phyloP scores from a whole-genome alignment of 31 red algal species.

The Asparagopsis taxiformis region DNA sequence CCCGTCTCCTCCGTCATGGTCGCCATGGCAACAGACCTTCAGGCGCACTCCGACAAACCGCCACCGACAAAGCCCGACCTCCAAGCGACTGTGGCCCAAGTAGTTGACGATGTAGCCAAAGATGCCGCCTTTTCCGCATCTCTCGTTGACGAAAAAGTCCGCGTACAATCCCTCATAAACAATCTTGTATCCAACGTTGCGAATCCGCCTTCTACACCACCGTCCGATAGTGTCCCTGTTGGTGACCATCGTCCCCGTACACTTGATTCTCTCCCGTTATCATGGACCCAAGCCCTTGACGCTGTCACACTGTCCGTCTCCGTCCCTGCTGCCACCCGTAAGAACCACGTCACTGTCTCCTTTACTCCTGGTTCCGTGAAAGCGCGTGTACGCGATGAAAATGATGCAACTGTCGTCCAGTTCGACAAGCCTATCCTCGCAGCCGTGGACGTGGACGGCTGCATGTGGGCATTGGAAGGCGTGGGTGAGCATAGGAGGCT shows the following conservation, averaged over 20 bases:
- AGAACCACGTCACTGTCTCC: constrained; percentile 35
- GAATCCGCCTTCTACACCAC: neutral
- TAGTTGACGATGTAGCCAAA: constrained; percentile 22
- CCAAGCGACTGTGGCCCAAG: neutral
- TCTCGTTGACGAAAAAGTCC: constrained; percentile 27
- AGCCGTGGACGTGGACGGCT: constrained; percentile 45
- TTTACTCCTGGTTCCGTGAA: constrained; percentile 34
- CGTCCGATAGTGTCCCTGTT: constrained; percentile 21
- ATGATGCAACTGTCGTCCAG: constrained; percentile 7
- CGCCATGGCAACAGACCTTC: neutral
- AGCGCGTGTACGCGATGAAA: constrained; percentile 5
- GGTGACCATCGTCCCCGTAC: constrained; percentile 47
- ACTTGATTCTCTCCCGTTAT: constrained; percentile 7
- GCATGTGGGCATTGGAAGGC: constrained; percentile 62
- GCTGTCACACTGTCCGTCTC: constrained; percentile 51
- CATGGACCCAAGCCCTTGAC: constrained; percentile 56
- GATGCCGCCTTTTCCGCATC: constrained; percentile 12
- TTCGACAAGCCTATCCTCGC: constrained; percentile 23
- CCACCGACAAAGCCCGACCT: neutral
- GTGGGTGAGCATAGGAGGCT: constrained; percentile 22
- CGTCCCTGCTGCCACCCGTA: constrained; percentile 37
- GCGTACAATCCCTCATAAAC: constrained; percentile 52
- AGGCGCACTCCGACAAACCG: neutral
- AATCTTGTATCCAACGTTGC: constrained; percentile 38
- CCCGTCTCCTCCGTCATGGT: neutral